Evolutionary conservation across 768 basidiomycete species (phyloP).

Genomic region (Lentinula edodes): DNA sequence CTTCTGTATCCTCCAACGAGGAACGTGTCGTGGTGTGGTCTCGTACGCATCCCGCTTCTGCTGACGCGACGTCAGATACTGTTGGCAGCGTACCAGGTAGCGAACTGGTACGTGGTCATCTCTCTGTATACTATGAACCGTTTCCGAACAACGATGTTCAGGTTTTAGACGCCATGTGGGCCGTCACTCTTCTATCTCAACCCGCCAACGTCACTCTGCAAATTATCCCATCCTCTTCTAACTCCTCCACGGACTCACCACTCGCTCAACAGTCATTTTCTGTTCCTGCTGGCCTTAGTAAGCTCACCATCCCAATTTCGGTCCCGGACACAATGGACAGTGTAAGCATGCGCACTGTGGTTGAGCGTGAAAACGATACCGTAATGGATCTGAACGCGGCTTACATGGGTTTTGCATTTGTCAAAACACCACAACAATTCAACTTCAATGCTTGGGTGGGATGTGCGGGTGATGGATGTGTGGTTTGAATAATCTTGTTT

Average conservation of each 20-base stretch:
- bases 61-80: constrained; percentile 43
- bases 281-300: constrained; percentile 54
- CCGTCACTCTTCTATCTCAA: constrained; percentile 54
- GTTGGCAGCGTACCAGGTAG: constrained; percentile 53
- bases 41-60: constrained; percentile 56
- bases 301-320: constrained; percentile 51
- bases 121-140: not conserved
- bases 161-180: constrained; percentile 66
- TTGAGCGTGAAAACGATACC: not conserved
- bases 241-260: constrained; percentile 37
- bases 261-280: constrained; percentile 36
- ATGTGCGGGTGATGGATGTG: constrained; percentile 5
- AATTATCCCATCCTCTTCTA: not conserved
- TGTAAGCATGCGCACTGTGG: constrained; percentile 1
- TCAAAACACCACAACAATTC: constrained; percentile 2
- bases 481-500: not conserved
- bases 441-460: constrained; percentile 8
- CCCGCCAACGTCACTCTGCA: constrained; percentile 43
- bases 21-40: constrained; percentile 59
- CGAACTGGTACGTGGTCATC: constrained; percentile 39
- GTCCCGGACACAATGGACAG: not conserved
- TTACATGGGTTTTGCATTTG: not conserved
- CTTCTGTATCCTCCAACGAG: constrained; percentile 48
- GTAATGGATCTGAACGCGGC: constrained; percentile 2
- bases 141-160: constrained; percentile 20